Conservation (phyloP, 345 rosid species). For the Boechera stricta region DNA sequence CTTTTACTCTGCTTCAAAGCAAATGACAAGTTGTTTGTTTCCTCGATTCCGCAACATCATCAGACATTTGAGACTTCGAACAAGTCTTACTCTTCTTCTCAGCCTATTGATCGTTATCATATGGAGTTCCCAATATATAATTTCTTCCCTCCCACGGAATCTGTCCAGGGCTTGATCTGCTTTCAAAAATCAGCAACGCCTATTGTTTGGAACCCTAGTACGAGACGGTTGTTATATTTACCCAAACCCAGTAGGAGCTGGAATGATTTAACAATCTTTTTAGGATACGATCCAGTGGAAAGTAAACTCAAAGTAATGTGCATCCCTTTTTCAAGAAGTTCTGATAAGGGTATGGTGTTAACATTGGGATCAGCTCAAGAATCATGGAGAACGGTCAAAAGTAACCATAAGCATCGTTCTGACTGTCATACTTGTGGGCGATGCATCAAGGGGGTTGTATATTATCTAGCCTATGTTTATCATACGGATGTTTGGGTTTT, state of each 20-base stretch:
- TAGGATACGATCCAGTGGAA: slow-evolving; percentile 6
- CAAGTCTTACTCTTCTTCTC: background rate
- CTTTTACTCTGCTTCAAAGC: background rate
- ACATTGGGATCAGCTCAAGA: background rate
- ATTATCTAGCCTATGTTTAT: background rate
- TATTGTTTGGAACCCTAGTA: slow-evolving; percentile 1
- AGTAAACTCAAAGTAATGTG: slow-evolving; percentile 10
- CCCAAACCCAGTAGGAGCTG: background rate
- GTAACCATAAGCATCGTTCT: background rate
- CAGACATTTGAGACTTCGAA: background rate
- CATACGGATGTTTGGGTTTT: background rate
- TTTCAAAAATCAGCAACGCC: background rate
- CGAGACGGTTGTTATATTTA: background rate
- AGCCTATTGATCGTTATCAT: background rate
- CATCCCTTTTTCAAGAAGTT: background rate
- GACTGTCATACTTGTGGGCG: background rate
- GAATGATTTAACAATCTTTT: background rate
- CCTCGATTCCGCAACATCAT: background rate
- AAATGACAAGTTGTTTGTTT: background rate
- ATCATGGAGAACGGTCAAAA: background rate
- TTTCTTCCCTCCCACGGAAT: background rate
- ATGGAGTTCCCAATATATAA: background rate
- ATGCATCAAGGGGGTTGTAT: background rate
- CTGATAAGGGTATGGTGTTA: background rate
- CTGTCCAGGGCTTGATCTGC: background rate